phyloP scores from a whole-genome alignment of 306 rosid genomes.

The Rosa rugosa region DNA sequence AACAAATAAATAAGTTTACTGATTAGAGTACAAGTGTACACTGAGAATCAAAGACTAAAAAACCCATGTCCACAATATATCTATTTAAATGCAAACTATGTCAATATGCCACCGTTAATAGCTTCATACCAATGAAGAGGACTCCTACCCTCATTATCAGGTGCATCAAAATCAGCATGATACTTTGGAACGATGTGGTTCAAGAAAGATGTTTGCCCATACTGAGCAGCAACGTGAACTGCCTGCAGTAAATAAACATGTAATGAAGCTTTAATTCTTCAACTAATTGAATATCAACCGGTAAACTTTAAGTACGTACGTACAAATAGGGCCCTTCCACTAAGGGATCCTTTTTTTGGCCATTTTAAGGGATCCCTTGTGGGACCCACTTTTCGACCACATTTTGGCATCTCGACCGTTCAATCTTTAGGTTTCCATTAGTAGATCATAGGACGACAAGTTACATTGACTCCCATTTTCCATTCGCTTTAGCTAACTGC shows the following conservation, averaged over 20 bases:
- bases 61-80: background rate
- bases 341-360: no score
- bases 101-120: slow-evolving; percentile 25
- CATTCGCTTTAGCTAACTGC: background rate
- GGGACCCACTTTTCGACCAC: no score
- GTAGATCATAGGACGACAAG: no score
- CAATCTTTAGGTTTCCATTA: no score
- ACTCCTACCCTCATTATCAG: slow-evolving; percentile 88
- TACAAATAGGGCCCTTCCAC: no score
- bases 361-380: no score
- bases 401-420: no score
- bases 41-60: background rate
- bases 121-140: slow-evolving; percentile 88
- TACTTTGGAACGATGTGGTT: slow-evolving; percentile 75
- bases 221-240: slow-evolving; percentile 91
- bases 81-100: background rate
- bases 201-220: slow-evolving; percentile 89
- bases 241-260: slow-evolving; percentile 54
- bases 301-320: background rate
- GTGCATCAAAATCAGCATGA: slow-evolving; percentile 86
- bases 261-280: background rate
- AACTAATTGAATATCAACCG: background rate
- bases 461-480: no score
- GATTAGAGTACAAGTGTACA: background rate
- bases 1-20: background rate